Evolutionary conservation across 805 yeast genomes (phyloP).

Genomic region (Wickerhamomyces queroliae): DNA sequence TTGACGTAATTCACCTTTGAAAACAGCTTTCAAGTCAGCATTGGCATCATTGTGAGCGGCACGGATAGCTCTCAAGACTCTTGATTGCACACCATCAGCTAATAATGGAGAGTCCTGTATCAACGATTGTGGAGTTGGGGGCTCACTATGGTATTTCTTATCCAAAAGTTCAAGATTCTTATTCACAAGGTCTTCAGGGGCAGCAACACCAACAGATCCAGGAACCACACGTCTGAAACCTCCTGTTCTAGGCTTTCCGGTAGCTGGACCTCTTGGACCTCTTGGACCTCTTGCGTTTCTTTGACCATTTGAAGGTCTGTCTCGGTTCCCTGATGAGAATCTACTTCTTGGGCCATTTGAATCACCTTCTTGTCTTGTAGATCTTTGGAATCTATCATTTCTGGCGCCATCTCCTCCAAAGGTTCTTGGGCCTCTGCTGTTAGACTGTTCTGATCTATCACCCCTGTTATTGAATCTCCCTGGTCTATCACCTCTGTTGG

Average conservation of each 20-base stretch:
- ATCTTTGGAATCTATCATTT: neutral
- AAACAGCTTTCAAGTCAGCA: constrained; percentile 11
- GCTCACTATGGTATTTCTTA: neutral
- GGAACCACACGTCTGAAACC: too few relatives aligned
- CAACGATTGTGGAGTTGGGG: neutral
- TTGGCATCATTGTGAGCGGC: constrained; percentile 2
- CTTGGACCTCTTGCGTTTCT: constrained; percentile 1
- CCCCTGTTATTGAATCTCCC: too few relatives aligned
- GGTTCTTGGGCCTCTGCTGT: too few relatives aligned
- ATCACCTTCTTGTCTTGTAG: neutral
- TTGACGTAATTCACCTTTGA: constrained; percentile 12
- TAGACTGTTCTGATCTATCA: too few relatives aligned
- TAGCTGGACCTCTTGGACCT: neutral
- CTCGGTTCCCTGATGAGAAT: neutral
- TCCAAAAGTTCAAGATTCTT: neutral
- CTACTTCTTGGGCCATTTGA: neutral
- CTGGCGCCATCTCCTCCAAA: neutral
- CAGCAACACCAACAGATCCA: too few relatives aligned
- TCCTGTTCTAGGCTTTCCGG: neutral
- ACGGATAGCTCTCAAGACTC: constrained; percentile 16
- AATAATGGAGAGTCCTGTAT: neutral
- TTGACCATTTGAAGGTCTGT: neutral
- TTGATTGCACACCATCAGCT: neutral
- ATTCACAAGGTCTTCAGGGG: neutral
- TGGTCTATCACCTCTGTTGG: too few relatives aligned